Base-by-base conservation (phyloP, 257 asterid genomes). In the Ajuga chamaepitys region DNA sequence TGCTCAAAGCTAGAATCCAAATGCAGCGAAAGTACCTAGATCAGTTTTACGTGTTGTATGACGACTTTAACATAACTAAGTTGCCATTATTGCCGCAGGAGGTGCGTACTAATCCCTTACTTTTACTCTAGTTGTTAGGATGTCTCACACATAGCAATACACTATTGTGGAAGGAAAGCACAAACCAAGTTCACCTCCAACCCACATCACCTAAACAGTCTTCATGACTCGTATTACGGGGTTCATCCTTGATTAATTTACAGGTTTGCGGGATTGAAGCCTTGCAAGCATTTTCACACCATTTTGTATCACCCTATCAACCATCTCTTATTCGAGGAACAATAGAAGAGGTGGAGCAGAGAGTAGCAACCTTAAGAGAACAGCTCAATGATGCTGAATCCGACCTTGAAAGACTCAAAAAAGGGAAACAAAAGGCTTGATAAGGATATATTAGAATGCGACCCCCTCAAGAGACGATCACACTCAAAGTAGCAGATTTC, bases 21-120 rank as follows among this genome's bases (percentile, higher is more conserved):
- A 93, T 93, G 99, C 99, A 93, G 74, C 95, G 86, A 61, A 93
- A 93, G 70, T 93, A 93, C 81, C 76, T 93, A 78, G 95, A 93
- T 70, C 99, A 93, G 76, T 93, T 93, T 70, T 89, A 93, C 80
- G 84, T 86, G 80, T 65, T 93, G 53, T 93, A 93, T 14, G 97
- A 93, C 4, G 99, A 93, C 71, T 93, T 93, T 65, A 64, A 89
- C 86, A 87, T 93, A 70, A 81, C 96, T 32, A 93, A 93, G 84
- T 63, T 93, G 83, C 99, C 97, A 3, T 79, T 93, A 84, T 86
- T 93, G 54, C 99, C 99, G 57, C 83, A 86, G 78, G 99, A 93
- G 97, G 99, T 82, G 77, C 11, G 35, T 37, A 20, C 26, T 34
- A 7, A 45, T 24, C 18, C 51, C 17, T 32, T 17, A 52, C 28